These are phyloP conservation scores for Venturia aucupariae DNA, from an alignment of 2,329 filamentous ascomycete genomes.

Conservation along the genomic window DNA sequence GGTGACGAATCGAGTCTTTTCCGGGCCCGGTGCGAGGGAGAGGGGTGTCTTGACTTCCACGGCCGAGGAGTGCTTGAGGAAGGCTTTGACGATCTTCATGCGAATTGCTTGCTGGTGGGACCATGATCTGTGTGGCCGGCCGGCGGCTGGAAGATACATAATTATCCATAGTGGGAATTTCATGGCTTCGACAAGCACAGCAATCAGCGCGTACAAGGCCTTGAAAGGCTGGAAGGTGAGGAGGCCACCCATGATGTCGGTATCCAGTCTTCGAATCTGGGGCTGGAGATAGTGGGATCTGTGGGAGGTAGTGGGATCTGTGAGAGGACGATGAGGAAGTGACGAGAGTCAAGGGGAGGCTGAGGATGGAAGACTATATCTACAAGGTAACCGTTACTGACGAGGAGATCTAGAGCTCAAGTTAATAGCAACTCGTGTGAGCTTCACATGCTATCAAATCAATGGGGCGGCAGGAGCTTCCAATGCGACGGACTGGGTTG, in stretches of 20 bases:
- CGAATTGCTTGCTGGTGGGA: constrained; percentile 30
- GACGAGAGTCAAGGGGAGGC: neutral
- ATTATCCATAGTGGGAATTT: constrained; percentile 33
- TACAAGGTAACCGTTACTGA: neutral
- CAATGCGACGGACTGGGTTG: neutral
- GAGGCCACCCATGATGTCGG: constrained; percentile 1
- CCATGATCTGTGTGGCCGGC: constrained; percentile 33
- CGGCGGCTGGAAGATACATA: constrained; percentile 27
- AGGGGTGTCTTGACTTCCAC: constrained; percentile 24
- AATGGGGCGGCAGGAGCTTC: neutral
- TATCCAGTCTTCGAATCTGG: neutral
- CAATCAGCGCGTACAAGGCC: constrained; percentile 29
- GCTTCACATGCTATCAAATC: neutral
- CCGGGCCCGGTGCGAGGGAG: constrained; percentile 27
- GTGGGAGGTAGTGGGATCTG: neutral
- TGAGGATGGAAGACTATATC: no score
- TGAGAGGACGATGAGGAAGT: neutral
- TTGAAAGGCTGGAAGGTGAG: constrained; percentile 31
- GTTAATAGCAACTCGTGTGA: neutral
- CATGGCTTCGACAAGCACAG: constrained; percentile 26
- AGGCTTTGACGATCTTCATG: constrained; percentile 25
- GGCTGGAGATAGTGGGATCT: neutral
- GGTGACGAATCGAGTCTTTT: constrained; percentile 31
- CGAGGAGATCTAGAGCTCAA: neutral
- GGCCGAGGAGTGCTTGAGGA: constrained; percentile 25